phyloP scores from a whole-genome alignment of 2,329 filamentous ascomycete species.

The Nakataea oryzae region DNA sequence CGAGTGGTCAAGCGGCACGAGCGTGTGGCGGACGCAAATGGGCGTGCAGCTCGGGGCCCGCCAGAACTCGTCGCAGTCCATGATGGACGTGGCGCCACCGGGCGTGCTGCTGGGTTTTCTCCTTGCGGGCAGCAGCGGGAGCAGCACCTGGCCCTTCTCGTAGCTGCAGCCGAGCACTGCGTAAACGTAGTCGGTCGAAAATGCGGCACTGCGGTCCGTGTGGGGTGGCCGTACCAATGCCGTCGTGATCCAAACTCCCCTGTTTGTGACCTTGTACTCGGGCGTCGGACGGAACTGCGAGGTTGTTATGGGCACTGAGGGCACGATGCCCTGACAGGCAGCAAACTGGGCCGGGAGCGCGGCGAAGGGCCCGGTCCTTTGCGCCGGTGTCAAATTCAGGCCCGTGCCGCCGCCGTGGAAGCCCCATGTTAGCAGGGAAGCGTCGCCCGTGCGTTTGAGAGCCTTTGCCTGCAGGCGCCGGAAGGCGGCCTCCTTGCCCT shows the following conservation, averaged over 20 bases:
- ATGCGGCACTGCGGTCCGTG: neutral
- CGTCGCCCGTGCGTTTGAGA: conserved; percentile 1
- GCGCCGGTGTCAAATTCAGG: neutral
- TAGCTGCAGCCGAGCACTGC: neutral
- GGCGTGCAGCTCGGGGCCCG: neutral
- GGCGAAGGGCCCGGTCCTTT: neutral
- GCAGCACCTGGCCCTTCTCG: neutral
- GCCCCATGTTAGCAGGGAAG: conserved; percentile 5
- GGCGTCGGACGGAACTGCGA: neutral
- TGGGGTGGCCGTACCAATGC: neutral
- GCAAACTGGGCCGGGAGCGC: neutral
- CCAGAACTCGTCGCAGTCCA: neutral
- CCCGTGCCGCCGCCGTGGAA: neutral
- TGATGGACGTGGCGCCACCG: neutral
- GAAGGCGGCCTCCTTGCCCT: conserved; percentile 4
- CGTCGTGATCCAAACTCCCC: neutral
- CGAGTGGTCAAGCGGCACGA: neutral
- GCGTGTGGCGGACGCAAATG: neutral
- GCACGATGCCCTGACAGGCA: neutral
- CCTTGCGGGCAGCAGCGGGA: neutral
- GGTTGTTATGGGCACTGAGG: neutral
- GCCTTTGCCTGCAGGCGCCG: conserved; percentile 5
- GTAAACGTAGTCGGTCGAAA: neutral
- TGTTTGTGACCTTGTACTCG: neutral
- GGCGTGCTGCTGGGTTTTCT: neutral